Base-by-base conservation (phyloP, 345 rosid species). In the Populus ilicifolia region DNA sequence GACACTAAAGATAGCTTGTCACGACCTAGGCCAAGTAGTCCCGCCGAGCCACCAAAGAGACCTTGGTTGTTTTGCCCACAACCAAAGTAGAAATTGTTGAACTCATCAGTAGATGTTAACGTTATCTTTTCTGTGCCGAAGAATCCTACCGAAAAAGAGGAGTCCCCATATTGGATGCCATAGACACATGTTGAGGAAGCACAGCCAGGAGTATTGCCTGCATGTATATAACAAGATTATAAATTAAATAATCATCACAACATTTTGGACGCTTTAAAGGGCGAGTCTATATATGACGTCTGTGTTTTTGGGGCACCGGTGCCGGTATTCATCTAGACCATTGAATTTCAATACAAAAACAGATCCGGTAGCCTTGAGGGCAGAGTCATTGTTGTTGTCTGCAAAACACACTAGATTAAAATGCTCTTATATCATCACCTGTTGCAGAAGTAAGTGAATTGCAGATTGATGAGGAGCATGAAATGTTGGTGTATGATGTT, bases 11-110 rank as follows among this genome's bases (percentile, higher is more conserved):
- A 93, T 30, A 93, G 77, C 56, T 82, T 73, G 69, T 90, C 87
- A 1, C 98, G 93, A 74, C 98, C 99, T 2, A 95, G 92, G 1
- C 99, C 99, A 17, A 93, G 85, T 39, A 95, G 77, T 6, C 96
- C 99, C 5, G 98, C 94, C 0, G 88, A 76, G n/a, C 93, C 89
- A 0, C 87, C 82, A 62, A 90, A 95, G n/a, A 91, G 88, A 14
- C 99, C 98, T 8, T 59, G 84, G 75, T 95, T 95, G 81, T 91
- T 87, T 80, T 91, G 85, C 56, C 99, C 98, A 71, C 99, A 95
- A 1, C 99, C 99, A 65, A 95, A 91, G 30, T 75, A 59, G 77
- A 95, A 83, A 35, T 79, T 67, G 68, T 84, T 48, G 76, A 91
- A 76, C 0, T 78, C 77, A 25, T 90, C 94, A 2, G 84, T 78